These are phyloP conservation scores for Amoebophrya sp. DNA, from an alignment of 169 alveolate genomes.

Conservation along the genomic window DNA sequence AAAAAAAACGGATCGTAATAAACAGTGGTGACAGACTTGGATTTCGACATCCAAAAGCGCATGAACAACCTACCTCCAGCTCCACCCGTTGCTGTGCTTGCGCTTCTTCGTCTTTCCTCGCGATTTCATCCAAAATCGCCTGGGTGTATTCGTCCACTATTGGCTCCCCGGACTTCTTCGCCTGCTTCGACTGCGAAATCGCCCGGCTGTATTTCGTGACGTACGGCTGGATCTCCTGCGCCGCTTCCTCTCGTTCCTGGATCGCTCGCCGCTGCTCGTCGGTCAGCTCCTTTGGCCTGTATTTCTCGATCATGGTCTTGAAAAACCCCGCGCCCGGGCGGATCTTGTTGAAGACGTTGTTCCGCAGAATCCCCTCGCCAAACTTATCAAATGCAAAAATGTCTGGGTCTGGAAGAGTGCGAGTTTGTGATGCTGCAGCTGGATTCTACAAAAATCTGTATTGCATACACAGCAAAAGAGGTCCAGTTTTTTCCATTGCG, in stretches of 20 bases:
- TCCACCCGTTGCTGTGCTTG: not conserved
- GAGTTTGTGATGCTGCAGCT: too few relatives aligned
- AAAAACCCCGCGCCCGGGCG: constrained; percentile 21
- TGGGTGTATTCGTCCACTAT: not conserved
- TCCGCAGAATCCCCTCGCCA: not conserved
- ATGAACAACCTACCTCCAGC: not conserved
- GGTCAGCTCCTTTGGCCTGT: not conserved
- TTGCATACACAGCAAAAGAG: too few relatives aligned
- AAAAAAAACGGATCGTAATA: too few relatives aligned
- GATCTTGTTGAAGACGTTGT: not conserved
- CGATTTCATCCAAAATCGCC: constrained; percentile 2
- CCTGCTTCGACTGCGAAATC: not conserved
- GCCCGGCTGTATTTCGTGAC: not conserved
- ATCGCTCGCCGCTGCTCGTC: not conserved
- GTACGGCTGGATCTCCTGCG: not conserved
- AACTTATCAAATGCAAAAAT: too few relatives aligned
- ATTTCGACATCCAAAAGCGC: too few relatives aligned
- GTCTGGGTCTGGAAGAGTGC: too few relatives aligned
- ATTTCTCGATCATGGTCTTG: not conserved
- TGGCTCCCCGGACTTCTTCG: not conserved
- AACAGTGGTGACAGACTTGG: too few relatives aligned
- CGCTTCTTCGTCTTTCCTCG: not conserved
- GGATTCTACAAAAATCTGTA: too few relatives aligned
- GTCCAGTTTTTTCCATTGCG: too few relatives aligned
- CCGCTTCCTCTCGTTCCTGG: not conserved